These are phyloP conservation scores for Paraphoma chrysanthemicola DNA, from an alignment of 2,329 filamentous ascomycete genomes.

Conservation along the genomic window DNA sequence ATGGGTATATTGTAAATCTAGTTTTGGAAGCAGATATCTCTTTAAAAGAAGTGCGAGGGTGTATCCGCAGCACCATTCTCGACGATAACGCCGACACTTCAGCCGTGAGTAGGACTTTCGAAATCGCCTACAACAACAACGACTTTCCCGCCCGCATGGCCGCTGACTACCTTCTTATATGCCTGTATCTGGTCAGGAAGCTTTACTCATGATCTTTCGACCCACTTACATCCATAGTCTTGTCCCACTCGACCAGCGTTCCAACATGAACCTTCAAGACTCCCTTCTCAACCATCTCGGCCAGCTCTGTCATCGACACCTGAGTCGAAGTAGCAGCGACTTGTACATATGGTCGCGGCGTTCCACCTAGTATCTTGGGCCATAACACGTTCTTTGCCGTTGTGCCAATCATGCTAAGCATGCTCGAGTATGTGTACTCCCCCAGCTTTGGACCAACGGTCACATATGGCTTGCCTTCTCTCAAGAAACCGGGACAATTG, in stretches of 20 bases:
- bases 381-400: slow-evolving; percentile 23
- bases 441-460: slow-evolving; percentile 15
- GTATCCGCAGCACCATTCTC: too few species aligned
- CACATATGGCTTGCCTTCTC: slow-evolving; percentile 18
- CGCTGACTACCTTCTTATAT: slow-evolving; percentile 5
- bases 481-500: slow-evolving; percentile 14
- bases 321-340: slow-evolving; percentile 11
- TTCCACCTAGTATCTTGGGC: slow-evolving; percentile 20
- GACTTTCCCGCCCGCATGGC: slow-evolving; percentile 13
- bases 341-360: slow-evolving; percentile 18
- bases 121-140: slow-evolving; percentile 2
- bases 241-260: slow-evolving; percentile 4
- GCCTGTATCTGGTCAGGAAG: slow-evolving; percentile 4
- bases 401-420: slow-evolving; percentile 10
- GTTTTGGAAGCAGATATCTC: too few species aligned
- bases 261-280: slow-evolving; percentile 15
- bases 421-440: slow-evolving; percentile 10
- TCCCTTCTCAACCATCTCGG: slow-evolving; percentile 9
- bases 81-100: too few species aligned
- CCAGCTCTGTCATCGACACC: slow-evolving; percentile 12
- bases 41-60: too few species aligned
- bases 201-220: neutral
- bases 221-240: slow-evolving; percentile 13
- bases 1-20: too few species aligned
- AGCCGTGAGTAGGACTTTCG: too few species aligned